Evolutionary conservation across 805 yeast genomes (phyloP).

Genomic region (Starmera quercuum): DNA sequence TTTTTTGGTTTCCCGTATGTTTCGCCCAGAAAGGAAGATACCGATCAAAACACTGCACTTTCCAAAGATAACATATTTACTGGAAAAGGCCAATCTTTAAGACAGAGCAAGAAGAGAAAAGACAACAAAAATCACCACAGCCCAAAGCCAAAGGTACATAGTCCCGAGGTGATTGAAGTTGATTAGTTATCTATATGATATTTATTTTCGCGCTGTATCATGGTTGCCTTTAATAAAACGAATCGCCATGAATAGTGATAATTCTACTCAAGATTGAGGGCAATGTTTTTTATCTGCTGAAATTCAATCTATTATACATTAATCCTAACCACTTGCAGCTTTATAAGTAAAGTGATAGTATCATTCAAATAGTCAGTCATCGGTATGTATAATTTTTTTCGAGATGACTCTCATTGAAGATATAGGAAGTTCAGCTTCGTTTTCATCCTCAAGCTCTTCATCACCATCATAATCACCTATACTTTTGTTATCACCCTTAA

Average conservation of each 20-base stretch:
- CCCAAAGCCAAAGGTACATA: slow-evolving; percentile 55
- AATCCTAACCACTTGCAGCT: too few relatives aligned
- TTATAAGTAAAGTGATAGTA: too few relatives aligned
- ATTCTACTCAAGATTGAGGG: background rate
- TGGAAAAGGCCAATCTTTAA: slow-evolving; percentile 72
- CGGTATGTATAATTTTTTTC: slow-evolving; percentile 10
- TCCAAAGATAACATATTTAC: slow-evolving; percentile 36
- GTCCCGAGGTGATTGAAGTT: slow-evolving; percentile 77
- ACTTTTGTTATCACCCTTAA: slow-evolving; percentile 17
- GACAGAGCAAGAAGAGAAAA: slow-evolving; percentile 65
- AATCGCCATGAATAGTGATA: too few relatives aligned
- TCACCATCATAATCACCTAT: slow-evolving; percentile 19
- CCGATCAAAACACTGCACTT: too few relatives aligned
- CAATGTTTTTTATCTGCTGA: background rate
- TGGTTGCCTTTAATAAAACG: background rate
- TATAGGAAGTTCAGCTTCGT: slow-evolving; percentile 28
- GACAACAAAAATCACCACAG: slow-evolving; percentile 45
- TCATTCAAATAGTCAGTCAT: background rate
- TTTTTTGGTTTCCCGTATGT: slow-evolving; percentile 88
- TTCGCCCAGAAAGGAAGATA: slow-evolving; percentile 31
- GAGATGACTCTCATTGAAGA: slow-evolving; percentile 29
- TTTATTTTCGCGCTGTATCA: background rate
- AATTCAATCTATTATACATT: too few relatives aligned
- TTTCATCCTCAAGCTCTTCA: slow-evolving; percentile 9
- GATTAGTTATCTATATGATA: slow-evolving; percentile 26